phyloP scores from a whole-genome alignment of 257 asterid genomes.

The Eucommia ulmoides region DNA sequence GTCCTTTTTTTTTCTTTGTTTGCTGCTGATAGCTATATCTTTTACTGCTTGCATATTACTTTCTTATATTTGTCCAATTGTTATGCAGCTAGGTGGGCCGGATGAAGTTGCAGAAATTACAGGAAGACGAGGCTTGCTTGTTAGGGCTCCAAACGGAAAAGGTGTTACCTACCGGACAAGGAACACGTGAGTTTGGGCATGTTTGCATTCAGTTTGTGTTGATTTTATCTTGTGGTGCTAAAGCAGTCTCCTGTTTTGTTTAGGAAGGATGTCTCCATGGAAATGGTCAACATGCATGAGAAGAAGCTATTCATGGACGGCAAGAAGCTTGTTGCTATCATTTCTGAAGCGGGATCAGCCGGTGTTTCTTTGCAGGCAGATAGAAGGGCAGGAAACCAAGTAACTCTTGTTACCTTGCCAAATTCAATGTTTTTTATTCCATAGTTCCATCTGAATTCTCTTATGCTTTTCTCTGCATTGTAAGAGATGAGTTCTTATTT shows the following conservation, averaged over 20 bases:
- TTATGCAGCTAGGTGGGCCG: slow-evolving; percentile 90
- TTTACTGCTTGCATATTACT: neutral
- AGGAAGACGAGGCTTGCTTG: slow-evolving; percentile 95
- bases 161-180: slow-evolving; percentile 96
- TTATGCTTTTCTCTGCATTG: neutral
- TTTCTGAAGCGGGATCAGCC: slow-evolving; percentile 99
- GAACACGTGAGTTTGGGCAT: slow-evolving; percentile 65
- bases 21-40: neutral
- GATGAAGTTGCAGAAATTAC: slow-evolving; percentile 95
- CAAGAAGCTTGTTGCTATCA: slow-evolving; percentile 78
- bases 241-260: slow-evolving; percentile 8
- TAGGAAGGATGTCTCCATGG: slow-evolving; percentile 93
- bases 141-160: slow-evolving; percentile 79
- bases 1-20: neutral
- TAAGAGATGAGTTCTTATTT: slow-evolving; percentile 6
- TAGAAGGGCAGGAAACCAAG: slow-evolving; percentile 92
- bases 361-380: slow-evolving; percentile 99
- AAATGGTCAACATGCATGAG: slow-evolving; percentile 99
- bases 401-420: slow-evolving; percentile 5
- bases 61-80: slow-evolving; percentile 9
- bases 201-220: slow-evolving; percentile 7
- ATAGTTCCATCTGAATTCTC: too few species aligned
- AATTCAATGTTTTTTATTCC: neutral
- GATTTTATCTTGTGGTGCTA: slow-evolving; percentile 11
- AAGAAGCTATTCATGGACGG: slow-evolving; percentile 93